Percentiles rank a stretch among this genome's conserved stretches.
Evolutionary conservation across 768 basidiomycete genomes (phyloP).

Genomic region (Termitomyces bulborhizus): DNA sequence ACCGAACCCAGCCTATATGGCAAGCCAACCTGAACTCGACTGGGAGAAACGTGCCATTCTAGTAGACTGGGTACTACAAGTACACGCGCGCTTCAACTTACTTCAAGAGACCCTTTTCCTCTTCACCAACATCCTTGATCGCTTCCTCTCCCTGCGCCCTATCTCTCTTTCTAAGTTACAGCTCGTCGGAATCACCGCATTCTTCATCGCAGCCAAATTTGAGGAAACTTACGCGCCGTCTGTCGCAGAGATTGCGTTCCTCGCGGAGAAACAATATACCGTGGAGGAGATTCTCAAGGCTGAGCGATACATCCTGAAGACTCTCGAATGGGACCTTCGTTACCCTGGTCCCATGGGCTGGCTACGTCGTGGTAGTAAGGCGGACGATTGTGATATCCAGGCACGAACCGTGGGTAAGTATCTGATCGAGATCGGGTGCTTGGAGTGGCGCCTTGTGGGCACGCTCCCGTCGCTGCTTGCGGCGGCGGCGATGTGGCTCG

Average conservation of each 20-base stretch:
- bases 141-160: constrained; percentile 63
- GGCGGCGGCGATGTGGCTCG: constrained; percentile 84
- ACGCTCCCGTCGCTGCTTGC: constrained; percentile 75
- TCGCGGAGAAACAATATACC: constrained; percentile 72
- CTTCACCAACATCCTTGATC: constrained; percentile 78
- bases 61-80: constrained; percentile 91
- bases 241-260: constrained; percentile 70
- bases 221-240: constrained; percentile 91
- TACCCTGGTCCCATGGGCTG: constrained; percentile 89
- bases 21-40: constrained; percentile 70
- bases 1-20: constrained; percentile 84
- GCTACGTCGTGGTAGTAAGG: constrained; percentile 86
- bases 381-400: constrained; percentile 84
- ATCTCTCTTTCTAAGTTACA: constrained; percentile 84
- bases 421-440: constrained; percentile 76
- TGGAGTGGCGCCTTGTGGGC: constrained; percentile 75
- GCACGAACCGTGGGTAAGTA: constrained; percentile 88
- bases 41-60: constrained; percentile 90
- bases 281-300: constrained; percentile 83
- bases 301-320: constrained; percentile 83
- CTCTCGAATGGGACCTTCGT: constrained; percentile 79
- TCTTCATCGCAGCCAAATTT: constrained; percentile 87
- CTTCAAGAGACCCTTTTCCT: constrained; percentile 91
- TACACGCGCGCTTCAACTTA: constrained; percentile 81
- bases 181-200: constrained; percentile 82